Base-by-base conservation (phyloP, 257 asterid species). In the Thymus quinquecostatus region DNA sequence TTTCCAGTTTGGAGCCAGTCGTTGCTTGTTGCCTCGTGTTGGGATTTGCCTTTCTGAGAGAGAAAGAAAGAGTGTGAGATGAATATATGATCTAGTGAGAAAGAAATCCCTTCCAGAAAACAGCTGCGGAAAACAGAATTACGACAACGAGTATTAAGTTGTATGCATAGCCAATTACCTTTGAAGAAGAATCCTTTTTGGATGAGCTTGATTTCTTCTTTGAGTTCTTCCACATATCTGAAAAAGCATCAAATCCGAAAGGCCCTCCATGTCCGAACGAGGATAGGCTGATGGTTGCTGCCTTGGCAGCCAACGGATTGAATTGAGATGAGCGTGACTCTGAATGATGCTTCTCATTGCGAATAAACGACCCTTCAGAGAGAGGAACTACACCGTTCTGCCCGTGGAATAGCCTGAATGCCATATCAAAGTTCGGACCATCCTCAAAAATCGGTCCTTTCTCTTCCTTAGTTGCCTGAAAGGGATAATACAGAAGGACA, bases 401-500 rank as follows among this genome's bases (percentile, higher is more conserved):
- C 72, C 99, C 99, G 68, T 95, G 99, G 86, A 95, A 95, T 72
- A 92, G 85, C 64, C 85, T 87, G 80, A 95, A 95, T 28, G 98
- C 95, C 84, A 72, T 77, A 60, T 88, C 95, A 74, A 95, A 95
- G 82, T 95, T 95, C 30, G 95, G 90, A 60, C 93, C 99, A 81
- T 95, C 99, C 86, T 89, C 98, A 64, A 92, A 91, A 70, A 95
- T 92, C 28, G 99, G 99, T 50, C 99, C 96, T 78, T 87, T 91
- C 55, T 79, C 81, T 13, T 83, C 92, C 53, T 55, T 75, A 38
- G 41, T 38, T 27, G 27, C 82, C 98, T 91, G 83, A 77, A 56
- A 67, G 71, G 14, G 64, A 44, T 47, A 51, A n/a, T 48, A 54
- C 21, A 32, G 9, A 68, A 29, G 10, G 14, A 43, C 41, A 33